These are phyloP conservation scores for Rhizopus delemar DNA, from an alignment of 371 early-diverging fungal species.

Conservation along the genomic window DNA sequence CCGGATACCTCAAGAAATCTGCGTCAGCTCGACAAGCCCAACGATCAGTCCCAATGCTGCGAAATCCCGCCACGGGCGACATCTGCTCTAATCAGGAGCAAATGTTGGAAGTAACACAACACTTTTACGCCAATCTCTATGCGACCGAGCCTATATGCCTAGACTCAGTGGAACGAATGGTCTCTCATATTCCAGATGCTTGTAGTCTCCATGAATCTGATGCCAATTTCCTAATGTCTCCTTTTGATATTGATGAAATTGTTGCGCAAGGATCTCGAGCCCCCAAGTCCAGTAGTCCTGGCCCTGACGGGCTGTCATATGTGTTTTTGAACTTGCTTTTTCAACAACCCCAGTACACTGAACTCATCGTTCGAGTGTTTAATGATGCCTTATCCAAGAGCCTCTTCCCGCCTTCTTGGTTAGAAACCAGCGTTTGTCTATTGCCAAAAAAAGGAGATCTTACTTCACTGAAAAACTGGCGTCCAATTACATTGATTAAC, in stretches of 20 bases:
- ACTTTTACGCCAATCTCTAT: conserved; percentile 4
- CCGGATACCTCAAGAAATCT: conserved; percentile 1
- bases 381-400: conserved; percentile 1
- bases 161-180: background rate
- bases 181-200: background rate
- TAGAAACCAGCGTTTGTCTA: conserved; percentile 15
- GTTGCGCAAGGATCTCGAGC: background rate
- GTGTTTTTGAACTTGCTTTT: background rate
- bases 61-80: background rate
- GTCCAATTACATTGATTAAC: conserved; percentile 23
- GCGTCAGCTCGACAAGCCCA: background rate
- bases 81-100: background rate
- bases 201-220: background rate
- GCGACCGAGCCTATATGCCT: conserved; percentile 6
- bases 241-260: conserved; percentile 1
- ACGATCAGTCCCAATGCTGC: background rate
- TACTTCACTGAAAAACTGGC: background rate
- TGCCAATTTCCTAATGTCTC: background rate
- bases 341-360: too few species aligned
- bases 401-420: conserved; percentile 18
- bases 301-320: conserved; percentile 12
- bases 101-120: conserved; percentile 1
- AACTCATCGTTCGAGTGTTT: background rate
- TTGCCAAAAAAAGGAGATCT: conserved; percentile 20
- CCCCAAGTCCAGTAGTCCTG: conserved; percentile 11